phyloP scores from a whole-genome alignment of 345 rosid species.

The Cardiospermum halicacabum region DNA sequence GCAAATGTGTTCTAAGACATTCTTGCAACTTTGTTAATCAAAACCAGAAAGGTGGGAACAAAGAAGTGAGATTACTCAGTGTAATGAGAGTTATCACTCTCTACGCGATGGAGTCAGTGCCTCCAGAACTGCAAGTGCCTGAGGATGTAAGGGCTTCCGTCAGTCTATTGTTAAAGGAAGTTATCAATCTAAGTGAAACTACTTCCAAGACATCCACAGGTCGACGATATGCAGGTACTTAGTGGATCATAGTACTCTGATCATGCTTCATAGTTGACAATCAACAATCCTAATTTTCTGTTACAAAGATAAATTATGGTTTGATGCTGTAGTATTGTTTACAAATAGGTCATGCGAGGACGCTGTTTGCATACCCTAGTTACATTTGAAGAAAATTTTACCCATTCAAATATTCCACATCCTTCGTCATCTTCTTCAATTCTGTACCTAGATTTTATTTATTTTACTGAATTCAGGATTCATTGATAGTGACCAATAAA shows the following conservation, averaged over 20 bases:
- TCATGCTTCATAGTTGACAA: background rate
- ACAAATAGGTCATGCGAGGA: too few relatives aligned
- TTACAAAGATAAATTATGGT: too few relatives aligned
- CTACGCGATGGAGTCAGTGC: slow-evolving; percentile 53
- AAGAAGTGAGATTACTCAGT: slow-evolving; percentile 39
- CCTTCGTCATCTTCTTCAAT: too few relatives aligned
- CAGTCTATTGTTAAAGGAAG: slow-evolving; percentile 41
- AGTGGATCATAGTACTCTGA: background rate
- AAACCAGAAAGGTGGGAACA: slow-evolving; percentile 36
- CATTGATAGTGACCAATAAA: too few relatives aligned
- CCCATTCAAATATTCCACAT: too few relatives aligned
- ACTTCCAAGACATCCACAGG: background rate
- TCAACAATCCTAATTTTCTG: background rate
- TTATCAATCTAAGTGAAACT: slow-evolving; percentile 48
- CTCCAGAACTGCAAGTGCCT: slow-evolving; percentile 43
- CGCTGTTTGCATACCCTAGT: too few relatives aligned
- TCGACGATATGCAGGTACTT: background rate
- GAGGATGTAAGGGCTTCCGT: slow-evolving; percentile 52
- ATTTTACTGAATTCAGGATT: too few relatives aligned
- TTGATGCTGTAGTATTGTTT: too few relatives aligned
- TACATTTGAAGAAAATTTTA: too few relatives aligned
- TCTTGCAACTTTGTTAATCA: slow-evolving; percentile 63
- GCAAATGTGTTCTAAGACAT: slow-evolving; percentile 47
- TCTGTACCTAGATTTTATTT: too few relatives aligned
- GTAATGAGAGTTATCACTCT: slow-evolving; percentile 55